These are phyloP conservation scores for Aspergillus nomiae DNA, from an alignment of 2,329 filamentous ascomycete genomes.

Conservation along the genomic window DNA sequence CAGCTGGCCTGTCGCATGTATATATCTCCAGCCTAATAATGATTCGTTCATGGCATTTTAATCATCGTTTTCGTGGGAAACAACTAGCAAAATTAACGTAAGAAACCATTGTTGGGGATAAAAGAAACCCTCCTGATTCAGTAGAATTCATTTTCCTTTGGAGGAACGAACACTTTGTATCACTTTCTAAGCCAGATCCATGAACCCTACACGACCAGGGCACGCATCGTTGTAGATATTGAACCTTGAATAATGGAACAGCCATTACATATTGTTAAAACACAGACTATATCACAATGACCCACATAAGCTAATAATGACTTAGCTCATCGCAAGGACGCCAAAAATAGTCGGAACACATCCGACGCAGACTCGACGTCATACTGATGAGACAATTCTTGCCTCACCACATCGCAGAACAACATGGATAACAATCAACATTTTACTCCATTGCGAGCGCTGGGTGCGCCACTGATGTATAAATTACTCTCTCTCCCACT, in stretches of 20 bases:
- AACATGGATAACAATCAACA: neutral
- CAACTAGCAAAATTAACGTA: neutral
- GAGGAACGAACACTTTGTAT: too few relatives aligned
- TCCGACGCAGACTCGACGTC: slow-evolving; percentile 10
- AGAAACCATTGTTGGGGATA: neutral
- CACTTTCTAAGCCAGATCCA: too few relatives aligned
- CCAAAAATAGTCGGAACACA: neutral
- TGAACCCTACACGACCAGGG: too few relatives aligned
- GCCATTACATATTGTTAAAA: too few relatives aligned
- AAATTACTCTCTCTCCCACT: neutral
- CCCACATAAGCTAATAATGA: neutral
- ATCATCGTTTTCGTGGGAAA: neutral
- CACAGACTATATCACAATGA: neutral
- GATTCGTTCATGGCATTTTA: neutral
- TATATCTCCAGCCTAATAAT: neutral
- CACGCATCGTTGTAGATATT: too few relatives aligned
- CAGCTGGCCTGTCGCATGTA: slow-evolving; percentile 8
- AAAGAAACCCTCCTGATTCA: neutral
- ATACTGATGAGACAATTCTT: slow-evolving; percentile 13
- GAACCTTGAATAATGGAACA: too few relatives aligned
- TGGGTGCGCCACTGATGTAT: neutral
- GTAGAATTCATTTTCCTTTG: too few relatives aligned
- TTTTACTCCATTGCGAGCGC: neutral
- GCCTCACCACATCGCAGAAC: neutral
- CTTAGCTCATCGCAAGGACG: too few relatives aligned